Conservation (phyloP, 1,139 yeast species). For the Groenewaldozyma sp. region DNA sequence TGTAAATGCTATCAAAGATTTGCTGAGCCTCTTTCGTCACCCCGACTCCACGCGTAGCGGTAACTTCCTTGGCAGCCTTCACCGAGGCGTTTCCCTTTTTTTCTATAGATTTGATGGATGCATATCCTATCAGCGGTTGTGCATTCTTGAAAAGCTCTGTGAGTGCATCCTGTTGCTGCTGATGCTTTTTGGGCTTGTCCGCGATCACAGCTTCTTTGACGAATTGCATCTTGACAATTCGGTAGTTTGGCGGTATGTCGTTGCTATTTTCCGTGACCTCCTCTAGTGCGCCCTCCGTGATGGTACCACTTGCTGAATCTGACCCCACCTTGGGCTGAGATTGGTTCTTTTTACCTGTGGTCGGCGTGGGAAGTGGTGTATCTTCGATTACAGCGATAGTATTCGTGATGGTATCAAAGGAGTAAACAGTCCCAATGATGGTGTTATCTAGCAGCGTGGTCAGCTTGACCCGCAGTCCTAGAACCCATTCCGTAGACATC, state of each 20-base stretch:
- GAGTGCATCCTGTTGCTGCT: slow-evolving; percentile 7
- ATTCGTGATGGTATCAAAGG: slow-evolving; percentile 41
- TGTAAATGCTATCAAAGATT: slow-evolving; percentile 41
- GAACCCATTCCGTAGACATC: slow-evolving; percentile 1
- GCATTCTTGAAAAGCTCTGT: slow-evolving; percentile 17
- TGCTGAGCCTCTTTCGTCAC: slow-evolving; percentile 41
- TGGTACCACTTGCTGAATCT: not conserved
- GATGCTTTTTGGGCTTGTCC: slow-evolving; percentile 26
- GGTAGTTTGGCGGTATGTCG: slow-evolving; percentile 32
- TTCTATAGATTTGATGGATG: slow-evolving; percentile 21
- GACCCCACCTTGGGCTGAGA: not conserved
- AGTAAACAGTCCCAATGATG: slow-evolving; percentile 52
- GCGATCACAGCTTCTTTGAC: slow-evolving; percentile 46
- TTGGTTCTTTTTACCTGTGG: not conserved
- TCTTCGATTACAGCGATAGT: slow-evolving; percentile 32
- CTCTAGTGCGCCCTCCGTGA: slow-evolving; percentile 3
- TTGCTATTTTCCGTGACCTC: not conserved
- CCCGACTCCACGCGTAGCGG: slow-evolving; percentile 30
- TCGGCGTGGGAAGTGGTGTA: slow-evolving; percentile 1
- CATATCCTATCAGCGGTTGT: slow-evolving; percentile 24
- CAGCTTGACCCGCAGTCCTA: slow-evolving; percentile 42
- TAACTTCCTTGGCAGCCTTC: slow-evolving; percentile 15
- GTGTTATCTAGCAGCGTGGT: slow-evolving; percentile 51
- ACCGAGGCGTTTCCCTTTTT: slow-evolving; percentile 20
- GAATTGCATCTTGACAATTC: slow-evolving; percentile 49